Evolutionary conservation across 352 stramenopile species (phyloP).

Genomic region (Phytophthora melonis): DNA sequence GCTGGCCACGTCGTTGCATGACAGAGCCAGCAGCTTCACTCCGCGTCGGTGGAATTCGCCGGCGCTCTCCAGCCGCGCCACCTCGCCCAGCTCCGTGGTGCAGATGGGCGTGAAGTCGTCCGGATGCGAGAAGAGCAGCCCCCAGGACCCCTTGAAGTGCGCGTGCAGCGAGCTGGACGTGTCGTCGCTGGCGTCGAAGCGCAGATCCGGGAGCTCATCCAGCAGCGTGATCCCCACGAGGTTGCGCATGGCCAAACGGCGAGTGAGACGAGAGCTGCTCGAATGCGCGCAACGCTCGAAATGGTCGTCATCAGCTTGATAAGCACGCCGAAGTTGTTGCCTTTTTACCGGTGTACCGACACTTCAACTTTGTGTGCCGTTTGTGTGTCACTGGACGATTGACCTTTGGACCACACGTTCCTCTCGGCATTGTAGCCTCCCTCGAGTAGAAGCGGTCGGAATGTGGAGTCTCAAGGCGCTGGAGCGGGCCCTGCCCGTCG

Average conservation of each 20-base stretch:
- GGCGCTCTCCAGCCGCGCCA: conserved; percentile 82
- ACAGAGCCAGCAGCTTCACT: conserved; percentile 87
- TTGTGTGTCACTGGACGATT: conserved; percentile 8
- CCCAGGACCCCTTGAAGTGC: conserved; percentile 75
- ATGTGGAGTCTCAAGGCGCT: conserved; percentile 78
- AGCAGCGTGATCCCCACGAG: conserved; percentile 60
- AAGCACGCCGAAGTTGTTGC: background rate
- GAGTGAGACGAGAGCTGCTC: too few species aligned
- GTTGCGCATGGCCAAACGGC: conserved; percentile 28
- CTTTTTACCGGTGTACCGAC: background rate
- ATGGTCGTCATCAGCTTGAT: background rate
- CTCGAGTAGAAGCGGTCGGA: background rate
- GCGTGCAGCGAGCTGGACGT: conserved; percentile 60
- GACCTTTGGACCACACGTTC: conserved; percentile 26
- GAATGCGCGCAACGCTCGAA: background rate
- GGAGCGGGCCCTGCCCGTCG: conserved; percentile 53
- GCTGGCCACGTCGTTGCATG: conserved; percentile 78
- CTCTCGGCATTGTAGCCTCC: conserved; percentile 14
- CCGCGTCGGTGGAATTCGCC: conserved; percentile 80
- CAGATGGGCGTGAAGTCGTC: conserved; percentile 95
- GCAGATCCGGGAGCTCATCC: conserved; percentile 71
- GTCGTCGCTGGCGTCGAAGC: conserved; percentile 64
- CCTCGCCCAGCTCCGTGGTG: conserved; percentile 93
- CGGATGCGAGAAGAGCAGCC: conserved; percentile 87
- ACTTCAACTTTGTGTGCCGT: conserved; percentile 3